phyloP scores from a whole-genome alignment of 371 early-diverging fungal species.

The Zychaea mexicana region DNA sequence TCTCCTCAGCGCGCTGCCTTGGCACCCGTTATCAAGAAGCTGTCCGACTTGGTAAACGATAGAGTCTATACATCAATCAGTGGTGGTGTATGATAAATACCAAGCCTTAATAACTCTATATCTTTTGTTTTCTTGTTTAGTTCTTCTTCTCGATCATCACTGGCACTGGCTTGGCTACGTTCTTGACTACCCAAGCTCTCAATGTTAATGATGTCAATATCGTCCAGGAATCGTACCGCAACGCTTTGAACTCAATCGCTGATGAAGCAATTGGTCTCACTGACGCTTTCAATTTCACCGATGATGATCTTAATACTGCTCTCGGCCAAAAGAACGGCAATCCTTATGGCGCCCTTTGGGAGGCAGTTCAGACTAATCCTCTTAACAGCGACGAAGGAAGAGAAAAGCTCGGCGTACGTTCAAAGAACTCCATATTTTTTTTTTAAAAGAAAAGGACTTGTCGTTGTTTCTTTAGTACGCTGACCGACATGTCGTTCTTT shows the following conservation, averaged over 20 bases:
- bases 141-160: conserved; percentile 33
- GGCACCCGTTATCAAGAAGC: conserved; percentile 17
- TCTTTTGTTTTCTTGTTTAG: conserved; percentile 16
- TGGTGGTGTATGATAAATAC: not conserved
- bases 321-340: conserved; percentile 69
- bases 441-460: not conserved
- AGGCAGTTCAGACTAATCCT: conserved; percentile 65
- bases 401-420: conserved; percentile 24
- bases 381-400: conserved; percentile 46
- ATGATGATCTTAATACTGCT: conserved; percentile 62
- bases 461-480: conserved; percentile 2
- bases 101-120: not conserved
- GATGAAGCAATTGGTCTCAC: conserved; percentile 63
- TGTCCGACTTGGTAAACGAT: conserved; percentile 41
- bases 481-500: too few species aligned
- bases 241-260: conserved; percentile 38
- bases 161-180: conserved; percentile 30
- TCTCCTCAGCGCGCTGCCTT: conserved; percentile 21
- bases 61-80: not conserved
- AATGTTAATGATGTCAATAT: conserved; percentile 22
- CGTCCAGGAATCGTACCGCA: conserved; percentile 29
- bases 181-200: conserved; percentile 42
- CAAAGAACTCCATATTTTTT: too few species aligned
- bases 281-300: conserved; percentile 72
- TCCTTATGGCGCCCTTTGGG: conserved; percentile 70